Conservation (phyloP, 495 filamentous ascomycete genomes). For the Poronia punctata region DNA sequence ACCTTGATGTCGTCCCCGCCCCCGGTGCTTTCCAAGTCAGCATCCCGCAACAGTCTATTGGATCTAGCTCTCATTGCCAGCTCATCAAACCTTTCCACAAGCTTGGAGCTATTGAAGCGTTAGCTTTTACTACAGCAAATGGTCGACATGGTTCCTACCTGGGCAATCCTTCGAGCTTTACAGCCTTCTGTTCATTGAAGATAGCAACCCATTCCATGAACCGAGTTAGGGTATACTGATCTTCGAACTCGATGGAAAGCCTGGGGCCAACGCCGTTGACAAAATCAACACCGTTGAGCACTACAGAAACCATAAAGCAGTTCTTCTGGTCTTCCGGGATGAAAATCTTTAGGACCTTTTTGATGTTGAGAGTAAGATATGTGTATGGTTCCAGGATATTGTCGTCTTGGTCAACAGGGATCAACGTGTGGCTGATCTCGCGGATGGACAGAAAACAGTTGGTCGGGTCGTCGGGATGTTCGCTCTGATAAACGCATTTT, state of each 20-base stretch:
- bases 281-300: background rate
- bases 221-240: slow-evolving; percentile 2
- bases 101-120: slow-evolving; percentile 11
- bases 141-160: slow-evolving; percentile 8
- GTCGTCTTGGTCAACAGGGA: slow-evolving; percentile 8
- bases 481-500: slow-evolving; percentile 11
- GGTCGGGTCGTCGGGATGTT: background rate
- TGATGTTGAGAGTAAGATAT: slow-evolving; percentile 15
- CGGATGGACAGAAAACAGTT: slow-evolving; percentile 14
- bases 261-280: slow-evolving; percentile 6
- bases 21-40: background rate
- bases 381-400: slow-evolving; percentile 6
- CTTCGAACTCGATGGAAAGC: slow-evolving; percentile 17
- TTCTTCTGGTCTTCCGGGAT: background rate
- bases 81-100: slow-evolving; percentile 10
- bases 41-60: slow-evolving; percentile 1
- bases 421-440: slow-evolving; percentile 11
- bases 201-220: slow-evolving; percentile 16
- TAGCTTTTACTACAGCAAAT: slow-evolving; percentile 1
- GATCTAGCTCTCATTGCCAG: slow-evolving; percentile 2
- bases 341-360: background rate
- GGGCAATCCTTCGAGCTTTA: background rate
- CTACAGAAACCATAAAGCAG: slow-evolving; percentile 7
- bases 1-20: slow-evolving; percentile 18
- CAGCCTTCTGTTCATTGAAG: background rate